These are phyloP conservation scores for Brassica rapa DNA, from an alignment of 345 rosid species.

Conservation along the genomic window DNA sequence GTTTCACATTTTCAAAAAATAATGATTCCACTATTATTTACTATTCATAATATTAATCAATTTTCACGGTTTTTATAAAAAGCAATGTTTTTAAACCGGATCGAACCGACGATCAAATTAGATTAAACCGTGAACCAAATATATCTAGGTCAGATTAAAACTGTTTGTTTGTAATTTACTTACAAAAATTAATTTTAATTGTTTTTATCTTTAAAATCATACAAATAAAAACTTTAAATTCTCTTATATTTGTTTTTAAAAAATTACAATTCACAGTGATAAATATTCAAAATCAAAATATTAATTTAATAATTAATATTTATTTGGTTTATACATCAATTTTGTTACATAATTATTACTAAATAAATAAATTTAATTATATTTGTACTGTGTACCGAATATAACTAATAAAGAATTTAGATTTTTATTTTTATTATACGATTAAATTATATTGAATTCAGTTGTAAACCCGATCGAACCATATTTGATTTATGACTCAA, in stretches of 20 bases:
- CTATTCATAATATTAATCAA: too few species aligned
- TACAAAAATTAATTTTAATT: neutral
- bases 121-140: neutral
- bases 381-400: too few species aligned
- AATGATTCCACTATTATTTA: too few species aligned
- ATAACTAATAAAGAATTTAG: neutral
- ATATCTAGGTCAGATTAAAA: neutral
- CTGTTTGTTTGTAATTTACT: neutral
- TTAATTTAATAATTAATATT: too few species aligned
- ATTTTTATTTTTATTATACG: neutral
- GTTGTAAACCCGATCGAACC: neutral
- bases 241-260: too few species aligned
- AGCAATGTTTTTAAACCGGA: neutral
- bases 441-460: too few species aligned
- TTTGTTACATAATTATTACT: neutral
- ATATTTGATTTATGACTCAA: too few species aligned
- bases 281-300: too few species aligned
- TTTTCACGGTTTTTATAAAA: neutral
- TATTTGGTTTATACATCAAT: neutral
- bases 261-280: too few species aligned
- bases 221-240: too few species aligned
- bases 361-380: too few species aligned
- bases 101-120: neutral
- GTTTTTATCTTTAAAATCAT: neutral
- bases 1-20: too few species aligned